These are phyloP conservation scores for Mycena vulgaris DNA, from an alignment of 768 basidiomycete genomes.

Conservation along the genomic window DNA sequence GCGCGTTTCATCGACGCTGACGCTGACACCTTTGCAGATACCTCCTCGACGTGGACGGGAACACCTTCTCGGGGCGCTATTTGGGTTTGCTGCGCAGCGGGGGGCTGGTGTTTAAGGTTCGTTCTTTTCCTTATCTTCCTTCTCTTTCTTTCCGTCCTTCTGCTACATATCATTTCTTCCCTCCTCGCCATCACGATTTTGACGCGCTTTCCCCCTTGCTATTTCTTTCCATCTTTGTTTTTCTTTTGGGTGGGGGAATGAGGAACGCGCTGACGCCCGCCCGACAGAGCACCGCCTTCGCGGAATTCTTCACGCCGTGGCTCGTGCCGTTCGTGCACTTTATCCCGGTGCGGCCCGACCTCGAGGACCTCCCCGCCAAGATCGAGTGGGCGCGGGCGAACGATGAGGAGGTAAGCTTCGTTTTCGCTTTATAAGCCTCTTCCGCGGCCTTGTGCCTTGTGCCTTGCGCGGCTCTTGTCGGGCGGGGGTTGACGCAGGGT, in stretches of 20 bases:
- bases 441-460: too few relatives aligned
- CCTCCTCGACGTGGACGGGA: slow-evolving; percentile 38
- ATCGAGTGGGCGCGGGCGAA: slow-evolving; percentile 29
- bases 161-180: too few relatives aligned
- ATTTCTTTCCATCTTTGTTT: neutral
- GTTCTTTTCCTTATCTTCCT: neutral
- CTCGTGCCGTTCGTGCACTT: slow-evolving; percentile 33
- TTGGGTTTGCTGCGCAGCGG: slow-evolving; percentile 35
- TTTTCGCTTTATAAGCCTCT: too few relatives aligned
- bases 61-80: slow-evolving; percentile 39
- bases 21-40: slow-evolving; percentile 4
- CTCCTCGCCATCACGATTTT: too few relatives aligned
- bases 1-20: neutral
- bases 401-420: slow-evolving; percentile 19
- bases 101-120: slow-evolving; percentile 38
- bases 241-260: too few relatives aligned
- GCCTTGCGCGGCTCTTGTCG: too few relatives aligned
- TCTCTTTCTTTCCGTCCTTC: neutral
- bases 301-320: slow-evolving; percentile 34
- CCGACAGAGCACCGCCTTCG: slow-evolving; percentile 26
- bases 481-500: too few relatives aligned
- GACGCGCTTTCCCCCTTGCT: too few relatives aligned
- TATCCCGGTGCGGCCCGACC: slow-evolving; percentile 31
- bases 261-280: neutral
- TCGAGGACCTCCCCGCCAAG: slow-evolving; percentile 26